Evolutionary conservation across 2,329 filamentous ascomycete species (phyloP).

Genomic region (Clarireedia homoeocarpa): DNA sequence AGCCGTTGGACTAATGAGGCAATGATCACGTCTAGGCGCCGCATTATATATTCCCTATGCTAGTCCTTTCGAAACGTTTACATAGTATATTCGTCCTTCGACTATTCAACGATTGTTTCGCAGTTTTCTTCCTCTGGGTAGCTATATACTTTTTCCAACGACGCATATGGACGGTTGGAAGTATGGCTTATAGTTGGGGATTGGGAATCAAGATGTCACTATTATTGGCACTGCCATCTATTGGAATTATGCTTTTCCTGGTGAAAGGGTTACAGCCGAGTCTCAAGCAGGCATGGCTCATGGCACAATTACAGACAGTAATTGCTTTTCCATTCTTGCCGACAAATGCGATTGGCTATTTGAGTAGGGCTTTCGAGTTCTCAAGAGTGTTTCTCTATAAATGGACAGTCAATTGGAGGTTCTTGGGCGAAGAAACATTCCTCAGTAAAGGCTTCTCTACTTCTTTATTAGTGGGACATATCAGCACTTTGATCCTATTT

Average conservation of each 20-base stretch:
- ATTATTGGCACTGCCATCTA: conserved; percentile 71
- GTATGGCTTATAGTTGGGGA: conserved; percentile 66
- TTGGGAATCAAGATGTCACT: conserved; percentile 95
- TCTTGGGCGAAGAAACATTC: conserved; percentile 78
- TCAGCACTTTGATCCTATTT: conserved; percentile 48
- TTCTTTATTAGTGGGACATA: conserved; percentile 47
- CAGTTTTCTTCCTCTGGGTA: conserved; percentile 72
- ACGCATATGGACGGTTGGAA: conserved; percentile 64
- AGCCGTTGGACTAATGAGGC: conserved; percentile 6
- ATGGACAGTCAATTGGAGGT: conserved; percentile 99
- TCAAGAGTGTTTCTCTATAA: conserved; percentile 88
- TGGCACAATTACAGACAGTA: conserved; percentile 69
- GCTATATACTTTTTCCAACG: conserved; percentile 74
- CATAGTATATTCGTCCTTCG: conserved; percentile 91
- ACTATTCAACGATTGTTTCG: conserved; percentile 94
- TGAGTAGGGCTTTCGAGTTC: conserved; percentile 81
- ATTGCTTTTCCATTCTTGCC: conserved; percentile 61
- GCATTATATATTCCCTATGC: conserved; percentile 77
- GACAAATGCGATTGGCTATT: conserved; percentile 60
- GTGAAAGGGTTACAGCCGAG: conserved; percentile 59
- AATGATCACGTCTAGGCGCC: conserved; percentile 48
- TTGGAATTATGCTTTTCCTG: conserved; percentile 69
- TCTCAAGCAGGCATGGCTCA: conserved; percentile 61
- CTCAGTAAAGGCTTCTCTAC: conserved; percentile 57
- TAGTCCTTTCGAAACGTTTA: conserved; percentile 82